Percentiles rank a stretch among this genome's conserved stretches.
Evolutionary conservation across 73 alveolate genomes (phyloP).

Genomic region (Uronychia setigera): DNA sequence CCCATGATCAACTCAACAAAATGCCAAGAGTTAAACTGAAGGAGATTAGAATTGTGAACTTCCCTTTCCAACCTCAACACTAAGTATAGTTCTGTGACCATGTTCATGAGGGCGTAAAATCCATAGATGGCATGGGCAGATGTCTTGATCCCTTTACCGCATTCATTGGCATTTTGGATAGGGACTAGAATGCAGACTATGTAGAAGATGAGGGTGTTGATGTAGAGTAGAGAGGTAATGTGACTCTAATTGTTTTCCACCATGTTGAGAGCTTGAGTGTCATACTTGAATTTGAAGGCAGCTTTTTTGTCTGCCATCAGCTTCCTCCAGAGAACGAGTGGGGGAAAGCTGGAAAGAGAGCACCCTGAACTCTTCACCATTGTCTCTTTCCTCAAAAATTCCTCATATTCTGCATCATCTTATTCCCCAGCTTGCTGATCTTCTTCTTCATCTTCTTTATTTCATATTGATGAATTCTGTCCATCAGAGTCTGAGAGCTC

Average conservation of each 20-base stretch:
- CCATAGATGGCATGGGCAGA: slow-evolving; percentile 16
- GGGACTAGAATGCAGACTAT: slow-evolving; percentile 4
- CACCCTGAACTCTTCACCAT: too few relatives aligned
- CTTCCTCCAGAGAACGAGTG: neutral
- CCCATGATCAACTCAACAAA: slow-evolving; percentile 24
- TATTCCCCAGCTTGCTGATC: neutral
- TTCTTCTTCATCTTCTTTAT: neutral
- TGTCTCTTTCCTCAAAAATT: too few relatives aligned
- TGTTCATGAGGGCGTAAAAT: slow-evolving; percentile 10
- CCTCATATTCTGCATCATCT: neutral
- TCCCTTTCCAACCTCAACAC: slow-evolving; percentile 7
- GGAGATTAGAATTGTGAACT: neutral
- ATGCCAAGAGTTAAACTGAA: slow-evolving; percentile 14
- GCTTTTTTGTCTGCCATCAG: neutral
- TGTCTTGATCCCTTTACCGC: slow-evolving; percentile 15
- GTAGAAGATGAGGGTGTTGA: slow-evolving; percentile 14
- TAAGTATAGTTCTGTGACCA: slow-evolving; percentile 1
- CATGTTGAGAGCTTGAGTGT: neutral
- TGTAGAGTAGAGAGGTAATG: slow-evolving; percentile 5
- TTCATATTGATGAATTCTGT: too few relatives aligned
- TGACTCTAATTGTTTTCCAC: neutral
- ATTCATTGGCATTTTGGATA: neutral
- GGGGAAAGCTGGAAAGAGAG: neutral
- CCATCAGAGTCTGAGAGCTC: neutral
- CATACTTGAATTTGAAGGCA: slow-evolving; percentile 24